Base-by-base conservation (phyloP, 192 early-diverging fungal genomes). In the Phlyctochytrium arcticum region DNA sequence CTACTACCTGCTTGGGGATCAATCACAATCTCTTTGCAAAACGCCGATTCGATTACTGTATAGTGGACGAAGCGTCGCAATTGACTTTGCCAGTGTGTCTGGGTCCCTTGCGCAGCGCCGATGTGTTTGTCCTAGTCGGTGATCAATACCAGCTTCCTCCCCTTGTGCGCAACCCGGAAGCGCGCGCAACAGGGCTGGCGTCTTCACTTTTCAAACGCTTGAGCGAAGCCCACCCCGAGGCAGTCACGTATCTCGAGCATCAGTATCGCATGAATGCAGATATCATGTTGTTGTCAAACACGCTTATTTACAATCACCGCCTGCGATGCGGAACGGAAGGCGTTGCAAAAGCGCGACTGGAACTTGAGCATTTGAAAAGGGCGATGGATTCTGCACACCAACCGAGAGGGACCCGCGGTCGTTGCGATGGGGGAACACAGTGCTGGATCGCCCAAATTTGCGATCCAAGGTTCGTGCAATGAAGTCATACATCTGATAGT, bases 11-110 rank as follows among this genome's bases (percentile, higher is more conserved):
- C 57, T 69, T 95, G 27, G 92, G 93, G 8, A 86, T 90, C 48
- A 85, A 74, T 32, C 88, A 98, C 46, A 15, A 85, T 6, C 54
- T 95, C 5, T 93, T 96, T 62, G 66, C 79, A 3, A 81, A 80
- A 56, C 81, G 88, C 37, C 64, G 74, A 46, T 98, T 98, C 71
- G 96, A 98, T 71, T 95, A 92, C 70, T 96, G 93, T 66, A 94
- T 98, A 50, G 85, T 98, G 5, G 96, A 98, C 72, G 96, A 98
- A 60, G 93, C 94, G 7, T 93, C 94, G 15, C 96, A 98, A 72
- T 84, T 98, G 26, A 92, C 91, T 17, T 66, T 96, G 31, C 96
- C 96, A 0, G 86, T 89, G 5, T 93, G 92, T 60, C 56, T 98
- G 32, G 96, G 93, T 4, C 93, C 96, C 6, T 67, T 98, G 33